Evolutionary conservation across 2,329 filamentous ascomycete species (phyloP).

Genomic region (Leptoxyphium fumago): DNA sequence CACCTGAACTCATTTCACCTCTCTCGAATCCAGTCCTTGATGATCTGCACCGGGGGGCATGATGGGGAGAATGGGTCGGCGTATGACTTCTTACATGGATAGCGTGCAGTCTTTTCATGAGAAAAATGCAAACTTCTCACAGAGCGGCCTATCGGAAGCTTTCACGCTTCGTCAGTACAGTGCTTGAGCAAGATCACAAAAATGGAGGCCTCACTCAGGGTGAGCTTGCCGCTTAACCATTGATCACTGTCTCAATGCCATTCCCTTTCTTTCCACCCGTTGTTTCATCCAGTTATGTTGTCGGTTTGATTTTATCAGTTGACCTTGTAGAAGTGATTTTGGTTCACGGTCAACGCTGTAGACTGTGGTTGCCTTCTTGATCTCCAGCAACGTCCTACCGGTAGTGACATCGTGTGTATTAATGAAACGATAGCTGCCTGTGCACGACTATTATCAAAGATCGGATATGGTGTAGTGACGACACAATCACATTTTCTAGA

Average conservation of each 20-base stretch:
- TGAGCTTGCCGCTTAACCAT: constrained; percentile 20
- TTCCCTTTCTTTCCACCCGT: not conserved
- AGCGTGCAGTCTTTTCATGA: not conserved
- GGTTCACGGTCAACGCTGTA: too few species aligned
- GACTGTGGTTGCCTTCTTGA: too few species aligned
- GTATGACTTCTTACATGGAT: not conserved
- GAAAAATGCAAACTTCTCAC: constrained; percentile 8
- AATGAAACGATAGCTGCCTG: too few species aligned
- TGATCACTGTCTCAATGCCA: constrained; percentile 20
- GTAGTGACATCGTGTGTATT: too few species aligned
- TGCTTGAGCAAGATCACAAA: constrained; percentile 22
- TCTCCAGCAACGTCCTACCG: too few species aligned
- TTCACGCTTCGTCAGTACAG: constrained; percentile 1
- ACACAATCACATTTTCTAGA: too few species aligned
- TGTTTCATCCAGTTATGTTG: not conserved
- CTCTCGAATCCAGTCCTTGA: constrained; percentile 3
- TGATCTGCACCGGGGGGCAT: constrained; percentile 1
- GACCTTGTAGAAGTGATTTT: too few species aligned
- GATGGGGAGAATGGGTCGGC: constrained; percentile 2
- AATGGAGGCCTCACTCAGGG: constrained; percentile 20
- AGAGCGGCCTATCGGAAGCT: constrained; percentile 23
- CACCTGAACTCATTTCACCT: constrained; percentile 3
- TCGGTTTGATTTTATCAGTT: too few species aligned
- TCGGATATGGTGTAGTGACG: too few species aligned
- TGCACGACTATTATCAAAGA: too few species aligned